Base-by-base conservation (phyloP, 768 basidiomycete genomes). In the Russula compacta region DNA sequence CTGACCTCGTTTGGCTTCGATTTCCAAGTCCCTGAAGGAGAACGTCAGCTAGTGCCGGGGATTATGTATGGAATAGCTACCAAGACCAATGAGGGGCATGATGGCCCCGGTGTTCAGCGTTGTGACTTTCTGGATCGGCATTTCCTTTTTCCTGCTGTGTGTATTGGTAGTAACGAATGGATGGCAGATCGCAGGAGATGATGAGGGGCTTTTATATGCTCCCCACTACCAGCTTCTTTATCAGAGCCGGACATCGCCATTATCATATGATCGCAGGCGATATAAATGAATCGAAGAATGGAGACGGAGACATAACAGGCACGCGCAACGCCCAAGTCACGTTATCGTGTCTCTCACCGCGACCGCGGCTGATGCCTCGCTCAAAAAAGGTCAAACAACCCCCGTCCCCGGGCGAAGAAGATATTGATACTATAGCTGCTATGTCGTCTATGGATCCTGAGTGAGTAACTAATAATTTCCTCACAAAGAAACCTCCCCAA, bases 61-160 rank as follows among this genome's bases (percentile, higher is more conserved):
- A 74, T 40, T 65, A 80, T 84, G 86, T 56, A 89, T 80, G 11
- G 52, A 17, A 12, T 40, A 91, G 74, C 82, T 82, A 68, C 61
- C 61, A 14, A 63, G 61, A n/a, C 61, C 61, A n/a, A 63, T 38
- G 24, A 21, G 40, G 14, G 89, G 88, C 79, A 93, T 92, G 67
- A 80, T 76, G 53, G 81, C 82, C 29, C 89, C 87, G 32, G 85
- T 90, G 77, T 89, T 90, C 66, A 92, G 82, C 63, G 79, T 86
- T 49, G 56, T 43, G 44, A 40, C 39, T 53, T 24, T 39, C 29
- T 54, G 57, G 32, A 58, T 48, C 21, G 61, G 47, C 61, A 63
- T 63, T 49, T 53, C 29, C 3, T 15, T 42, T 17, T n/a, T 17
- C 8, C 10, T n/a, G 32, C 12, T 58, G 57, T 51, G 39, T 38